A percentile compares a stretch with the other conserved stretches of the same genome.
These are phyloP conservation scores for Wickerhamomyces subpelliculosus DNA, from an alignment of 805 yeast genomes.

Conservation along the genomic window DNA sequence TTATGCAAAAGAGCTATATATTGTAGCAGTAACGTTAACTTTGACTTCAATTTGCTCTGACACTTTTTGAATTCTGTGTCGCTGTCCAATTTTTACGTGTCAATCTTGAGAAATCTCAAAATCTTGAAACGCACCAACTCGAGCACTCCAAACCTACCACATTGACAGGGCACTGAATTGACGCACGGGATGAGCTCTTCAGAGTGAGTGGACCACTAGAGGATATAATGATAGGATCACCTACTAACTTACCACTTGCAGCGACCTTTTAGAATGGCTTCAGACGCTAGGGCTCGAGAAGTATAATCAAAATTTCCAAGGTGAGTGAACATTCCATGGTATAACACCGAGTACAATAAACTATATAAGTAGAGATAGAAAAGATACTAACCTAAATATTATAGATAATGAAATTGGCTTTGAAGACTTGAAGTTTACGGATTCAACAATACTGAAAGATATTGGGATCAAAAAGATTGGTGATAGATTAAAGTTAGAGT, in stretches of 20 bases:
- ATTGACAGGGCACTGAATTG: background rate
- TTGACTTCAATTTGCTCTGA: too few relatives aligned
- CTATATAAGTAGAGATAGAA: background rate
- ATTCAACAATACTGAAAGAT: slow-evolving; percentile 56
- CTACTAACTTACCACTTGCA: background rate
- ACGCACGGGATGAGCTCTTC: background rate
- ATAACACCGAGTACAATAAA: too few relatives aligned
- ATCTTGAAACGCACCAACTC: too few relatives aligned
- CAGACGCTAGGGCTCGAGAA: background rate
- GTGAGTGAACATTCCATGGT: background rate
- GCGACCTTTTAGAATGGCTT: background rate
- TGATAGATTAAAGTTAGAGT: slow-evolving; percentile 66
- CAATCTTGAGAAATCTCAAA: too few relatives aligned
- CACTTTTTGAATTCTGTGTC: too few relatives aligned
- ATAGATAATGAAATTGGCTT: slow-evolving; percentile 13
- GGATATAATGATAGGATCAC: background rate
- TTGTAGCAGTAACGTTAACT: too few relatives aligned
- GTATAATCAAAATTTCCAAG: background rate
- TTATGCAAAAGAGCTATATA: too few relatives aligned
- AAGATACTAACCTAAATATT: slow-evolving; percentile 2
- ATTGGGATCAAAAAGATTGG: slow-evolving; percentile 76
- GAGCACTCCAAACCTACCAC: background rate
- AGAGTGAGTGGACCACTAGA: background rate
- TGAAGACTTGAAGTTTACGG: slow-evolving; percentile 31
- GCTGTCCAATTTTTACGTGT: too few relatives aligned